Percentiles rank a stretch among this genome's conserved stretches.
phyloP scores from a whole-genome alignment of 2,329 filamentous ascomycete genomes.

The Epichloe sibirici region DNA sequence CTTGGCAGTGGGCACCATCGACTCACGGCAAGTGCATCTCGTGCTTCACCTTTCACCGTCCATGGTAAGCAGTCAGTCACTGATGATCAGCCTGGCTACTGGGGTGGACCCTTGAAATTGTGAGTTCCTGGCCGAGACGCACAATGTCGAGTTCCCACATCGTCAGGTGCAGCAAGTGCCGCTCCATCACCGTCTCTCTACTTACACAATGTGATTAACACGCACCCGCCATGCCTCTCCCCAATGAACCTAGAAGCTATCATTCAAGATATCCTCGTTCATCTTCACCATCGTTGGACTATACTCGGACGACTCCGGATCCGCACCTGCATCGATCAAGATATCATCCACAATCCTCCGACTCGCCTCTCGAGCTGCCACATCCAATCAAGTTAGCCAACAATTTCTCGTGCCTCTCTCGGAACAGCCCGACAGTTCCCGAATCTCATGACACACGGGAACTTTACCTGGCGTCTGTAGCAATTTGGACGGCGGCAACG shows the following conservation, averaged over 20 bases:
- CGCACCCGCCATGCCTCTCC: too few relatives aligned
- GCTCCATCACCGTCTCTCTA: neutral
- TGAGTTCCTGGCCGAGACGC: too few relatives aligned
- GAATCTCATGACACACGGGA: neutral
- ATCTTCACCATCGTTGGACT: slow-evolving; percentile 55
- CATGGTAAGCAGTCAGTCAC: too few relatives aligned
- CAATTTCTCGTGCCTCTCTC: neutral
- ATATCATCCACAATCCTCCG: slow-evolving; percentile 72
- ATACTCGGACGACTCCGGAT: slow-evolving; percentile 41
- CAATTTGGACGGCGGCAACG: slow-evolving; percentile 62
- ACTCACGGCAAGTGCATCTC: neutral
- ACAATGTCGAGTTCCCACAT: neutral
- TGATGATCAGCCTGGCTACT: too few relatives aligned
- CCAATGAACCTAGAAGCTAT: slow-evolving; percentile 39
- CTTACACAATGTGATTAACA: too few relatives aligned
- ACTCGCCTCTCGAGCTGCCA: slow-evolving; percentile 62
- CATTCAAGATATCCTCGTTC: slow-evolving; percentile 48
- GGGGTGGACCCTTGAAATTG: too few relatives aligned
- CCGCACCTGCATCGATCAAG: slow-evolving; percentile 60
- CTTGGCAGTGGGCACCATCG: neutral
- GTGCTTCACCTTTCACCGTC: neutral
- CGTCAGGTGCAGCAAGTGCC: neutral
- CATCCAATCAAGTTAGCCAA: neutral
- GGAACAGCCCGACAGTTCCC: neutral
- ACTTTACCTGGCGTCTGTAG: slow-evolving; percentile 63